phyloP scores from a whole-genome alignment of 2,329 filamentous ascomycete genomes.

The Clonostachys chloroleuca region DNA sequence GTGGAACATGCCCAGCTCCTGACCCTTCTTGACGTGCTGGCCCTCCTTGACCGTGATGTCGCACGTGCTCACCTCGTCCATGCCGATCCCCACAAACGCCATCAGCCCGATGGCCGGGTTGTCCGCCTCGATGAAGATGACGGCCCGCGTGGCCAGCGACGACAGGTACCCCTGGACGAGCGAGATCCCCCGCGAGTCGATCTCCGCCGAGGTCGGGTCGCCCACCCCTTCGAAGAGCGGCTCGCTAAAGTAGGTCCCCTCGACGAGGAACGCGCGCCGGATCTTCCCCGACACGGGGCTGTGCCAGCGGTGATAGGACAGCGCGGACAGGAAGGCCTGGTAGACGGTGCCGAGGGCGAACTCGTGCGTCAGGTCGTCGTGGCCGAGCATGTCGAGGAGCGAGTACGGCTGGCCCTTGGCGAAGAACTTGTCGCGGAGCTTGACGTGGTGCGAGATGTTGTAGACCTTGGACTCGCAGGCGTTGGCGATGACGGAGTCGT shows the following conservation, averaged over 20 bases:
- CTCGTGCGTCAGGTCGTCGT: conserved; percentile 43
- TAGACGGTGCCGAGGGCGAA: conserved; percentile 65
- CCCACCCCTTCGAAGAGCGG: conserved; percentile 30
- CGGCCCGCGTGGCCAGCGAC: conserved; percentile 61
- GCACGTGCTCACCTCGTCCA: conserved; percentile 73
- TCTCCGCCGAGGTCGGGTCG: conserved; percentile 18
- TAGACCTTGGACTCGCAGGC: conserved; percentile 61
- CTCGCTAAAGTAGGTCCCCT: conserved; percentile 67
- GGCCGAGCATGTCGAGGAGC: conserved; percentile 56
- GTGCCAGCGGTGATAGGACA: conserved; percentile 72
- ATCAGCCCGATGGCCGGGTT: conserved; percentile 64
- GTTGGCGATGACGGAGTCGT: conserved; percentile 52
- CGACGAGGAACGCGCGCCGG: conserved; percentile 48
- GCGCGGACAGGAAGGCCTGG: conserved; percentile 63
- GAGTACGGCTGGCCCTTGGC: conserved; percentile 68
- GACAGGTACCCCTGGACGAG: conserved; percentile 63
- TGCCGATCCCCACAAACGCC: conserved; percentile 67
- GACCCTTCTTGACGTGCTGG: conserved; percentile 62
- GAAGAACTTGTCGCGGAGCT: conserved; percentile 60
- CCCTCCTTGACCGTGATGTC: conserved; percentile 66
- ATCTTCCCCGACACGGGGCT: conserved; percentile 60
- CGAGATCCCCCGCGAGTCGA: conserved; percentile 35
- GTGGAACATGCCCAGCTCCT: conserved; percentile 75
- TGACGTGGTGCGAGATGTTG: conserved; percentile 42
- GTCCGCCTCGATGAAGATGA: conserved; percentile 69